A percentile compares a stretch with the other conserved stretches of the same genome.
Evolutionary conservation across 2,329 filamentous ascomycete genomes (phyloP).

Genomic region (Colletotrichum cereale): DNA sequence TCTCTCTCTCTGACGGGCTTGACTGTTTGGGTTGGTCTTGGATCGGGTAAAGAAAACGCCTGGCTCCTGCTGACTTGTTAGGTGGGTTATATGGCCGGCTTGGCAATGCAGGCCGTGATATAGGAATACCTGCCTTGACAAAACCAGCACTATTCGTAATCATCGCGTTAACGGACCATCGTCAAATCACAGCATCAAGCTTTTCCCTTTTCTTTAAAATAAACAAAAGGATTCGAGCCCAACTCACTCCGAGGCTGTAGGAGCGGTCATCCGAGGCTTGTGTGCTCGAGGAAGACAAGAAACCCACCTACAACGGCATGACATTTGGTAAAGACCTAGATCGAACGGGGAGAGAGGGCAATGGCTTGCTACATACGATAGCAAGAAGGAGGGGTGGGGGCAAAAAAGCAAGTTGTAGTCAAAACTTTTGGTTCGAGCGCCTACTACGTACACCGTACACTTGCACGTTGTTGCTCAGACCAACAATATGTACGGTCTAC

Average conservation of each 20-base stretch:
- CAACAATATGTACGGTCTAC: not conserved
- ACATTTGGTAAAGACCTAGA: not conserved
- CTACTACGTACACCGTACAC: too few species aligned
- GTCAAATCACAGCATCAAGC: slow-evolving; percentile 1
- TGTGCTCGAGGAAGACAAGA: not conserved
- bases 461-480: slow-evolving; percentile 22
- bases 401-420: slow-evolving; percentile 18
- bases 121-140: slow-evolving; percentile 20
- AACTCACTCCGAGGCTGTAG: not conserved
- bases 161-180: slow-evolving; percentile 4
- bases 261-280: slow-evolving; percentile 18
- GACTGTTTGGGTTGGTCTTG: not conserved
- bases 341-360: not conserved
- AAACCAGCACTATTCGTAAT: slow-evolving; percentile 1
- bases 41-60: slow-evolving; percentile 20
- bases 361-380: not conserved
- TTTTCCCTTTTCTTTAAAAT: not conserved
- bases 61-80: slow-evolving; percentile 11
- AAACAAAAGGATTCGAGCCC: too few species aligned
- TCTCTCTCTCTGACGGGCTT: not conserved
- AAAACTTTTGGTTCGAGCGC: slow-evolving; percentile 37
- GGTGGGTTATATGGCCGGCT: slow-evolving; percentile 20
- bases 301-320: not conserved
- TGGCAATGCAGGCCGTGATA: slow-evolving; percentile 10
- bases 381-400: not conserved